These are phyloP conservation scores for Phytophthora ohioensis DNA, from an alignment of 352 stramenopile species.

Conservation along the genomic window DNA sequence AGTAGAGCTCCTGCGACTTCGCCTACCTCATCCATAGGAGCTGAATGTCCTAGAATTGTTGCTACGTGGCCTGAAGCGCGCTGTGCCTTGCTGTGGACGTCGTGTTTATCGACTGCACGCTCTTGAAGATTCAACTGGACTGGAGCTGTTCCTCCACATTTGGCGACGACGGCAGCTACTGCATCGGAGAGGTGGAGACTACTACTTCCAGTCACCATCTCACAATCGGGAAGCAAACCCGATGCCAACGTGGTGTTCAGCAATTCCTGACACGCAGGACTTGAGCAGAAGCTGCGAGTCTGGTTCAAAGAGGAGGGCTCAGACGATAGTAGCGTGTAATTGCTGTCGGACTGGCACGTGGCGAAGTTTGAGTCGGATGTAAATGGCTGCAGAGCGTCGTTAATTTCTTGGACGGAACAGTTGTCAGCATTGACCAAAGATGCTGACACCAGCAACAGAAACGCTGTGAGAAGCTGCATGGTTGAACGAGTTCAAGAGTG, in stretches of 20 bases:
- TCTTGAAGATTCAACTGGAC: conserved; percentile 15
- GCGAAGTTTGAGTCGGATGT: conserved; percentile 15
- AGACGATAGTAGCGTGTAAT: conserved; percentile 26
- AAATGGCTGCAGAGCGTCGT: conserved; percentile 11
- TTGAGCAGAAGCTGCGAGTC: conserved; percentile 25
- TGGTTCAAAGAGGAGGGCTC: conserved; percentile 9
- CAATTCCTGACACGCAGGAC: conserved; percentile 31
- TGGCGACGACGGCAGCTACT: conserved; percentile 1
- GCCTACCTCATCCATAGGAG: conserved; percentile 32
- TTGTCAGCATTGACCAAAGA: conserved; percentile 8
- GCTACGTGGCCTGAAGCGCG: conserved; percentile 21
- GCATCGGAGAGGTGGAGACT: conserved; percentile 18
- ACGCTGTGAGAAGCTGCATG: conserved; percentile 7
- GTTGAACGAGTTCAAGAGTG: neutral
- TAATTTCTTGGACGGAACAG: conserved; percentile 16
- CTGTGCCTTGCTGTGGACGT: conserved; percentile 8
- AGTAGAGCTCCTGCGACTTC: conserved; percentile 18
- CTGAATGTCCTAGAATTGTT: conserved; percentile 26
- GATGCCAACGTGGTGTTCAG: conserved; percentile 15
- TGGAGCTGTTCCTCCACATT: conserved; percentile 5
- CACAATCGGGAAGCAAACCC: conserved; percentile 24
- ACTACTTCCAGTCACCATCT: conserved; percentile 12
- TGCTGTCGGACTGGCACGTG: conserved; percentile 32
- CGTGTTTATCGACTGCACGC: conserved; percentile 14
- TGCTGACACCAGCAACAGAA: conserved; percentile 3